Evolutionary conservation across 1,284 basidiomycete species (phyloP).

Genomic region (Leucoagaricus sp.): DNA sequence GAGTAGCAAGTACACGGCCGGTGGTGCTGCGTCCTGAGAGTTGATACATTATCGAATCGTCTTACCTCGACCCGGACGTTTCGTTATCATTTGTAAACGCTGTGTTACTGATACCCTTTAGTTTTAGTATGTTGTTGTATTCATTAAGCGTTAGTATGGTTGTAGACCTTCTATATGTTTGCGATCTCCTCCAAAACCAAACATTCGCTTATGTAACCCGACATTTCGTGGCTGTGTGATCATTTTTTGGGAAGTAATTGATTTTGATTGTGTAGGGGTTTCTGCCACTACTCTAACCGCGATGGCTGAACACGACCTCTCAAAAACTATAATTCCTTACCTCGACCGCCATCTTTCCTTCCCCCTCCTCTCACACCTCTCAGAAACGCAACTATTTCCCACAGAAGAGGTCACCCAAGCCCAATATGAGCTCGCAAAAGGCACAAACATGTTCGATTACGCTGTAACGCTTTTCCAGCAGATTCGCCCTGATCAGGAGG

Average conservation of each 20-base stretch:
- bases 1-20: not conserved
- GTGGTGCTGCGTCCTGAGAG: not conserved
- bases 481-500: conserved; percentile 68
- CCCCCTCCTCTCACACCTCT: conserved; percentile 88
- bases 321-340: conserved; percentile 90
- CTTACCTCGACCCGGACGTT: not conserved
- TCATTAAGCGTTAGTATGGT: not conserved
- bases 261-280: not conserved
- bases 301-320: conserved; percentile 88
- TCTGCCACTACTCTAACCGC: not conserved
- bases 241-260: conserved; percentile 14
- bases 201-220: not conserved
- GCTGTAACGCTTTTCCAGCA: conserved; percentile 79
- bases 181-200: not conserved
- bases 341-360: conserved; percentile 94
- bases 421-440: conserved; percentile 96
- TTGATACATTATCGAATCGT: too few relatives aligned
- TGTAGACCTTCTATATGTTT: conserved; percentile 2
- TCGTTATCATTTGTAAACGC: not conserved
- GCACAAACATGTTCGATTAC: conserved; percentile 97
- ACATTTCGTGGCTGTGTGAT: not conserved
- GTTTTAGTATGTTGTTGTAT: not conserved
- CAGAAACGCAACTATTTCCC: conserved; percentile 72
- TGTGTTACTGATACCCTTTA: not conserved
- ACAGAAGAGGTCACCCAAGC: conserved; percentile 78